Evolutionary conservation across 495 filamentous ascomycete species (phyloP).

Genomic region (Paragyromitra xinjiangensis): DNA sequence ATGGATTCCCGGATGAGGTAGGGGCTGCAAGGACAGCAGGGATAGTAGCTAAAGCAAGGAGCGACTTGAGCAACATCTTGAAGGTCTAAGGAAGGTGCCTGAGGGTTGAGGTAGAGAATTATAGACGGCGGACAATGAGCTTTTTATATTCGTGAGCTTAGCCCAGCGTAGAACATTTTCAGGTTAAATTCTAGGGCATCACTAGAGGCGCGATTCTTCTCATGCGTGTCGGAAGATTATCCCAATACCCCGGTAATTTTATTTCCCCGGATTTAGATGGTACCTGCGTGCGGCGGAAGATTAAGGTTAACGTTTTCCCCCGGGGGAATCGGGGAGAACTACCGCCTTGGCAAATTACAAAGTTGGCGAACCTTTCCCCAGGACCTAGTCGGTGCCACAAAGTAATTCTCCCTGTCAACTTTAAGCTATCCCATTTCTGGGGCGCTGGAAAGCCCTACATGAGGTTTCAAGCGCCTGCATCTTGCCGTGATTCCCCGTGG

Average conservation of each 20-base stretch:
- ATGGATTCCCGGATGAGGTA: constrained; percentile 61
- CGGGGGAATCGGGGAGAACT: constrained; percentile 18
- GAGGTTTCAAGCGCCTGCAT: background rate
- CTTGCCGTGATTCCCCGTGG: background rate
- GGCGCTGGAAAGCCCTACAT: too few species aligned
- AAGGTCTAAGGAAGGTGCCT: constrained; percentile 3
- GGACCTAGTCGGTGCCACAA: constrained; percentile 2
- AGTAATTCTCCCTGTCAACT: too few species aligned
- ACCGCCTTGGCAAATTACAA: constrained; percentile 28
- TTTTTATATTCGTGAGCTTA: constrained; percentile 26
- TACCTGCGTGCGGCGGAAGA: constrained; percentile 37
- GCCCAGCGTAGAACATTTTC: background rate
- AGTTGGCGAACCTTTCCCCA: background rate
- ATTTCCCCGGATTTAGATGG: constrained; percentile 42
- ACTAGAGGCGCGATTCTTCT: too few species aligned
- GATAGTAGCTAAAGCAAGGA: constrained; percentile 35
- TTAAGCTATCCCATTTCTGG: background rate
- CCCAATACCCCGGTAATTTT: background rate
- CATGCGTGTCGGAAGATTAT: constrained; percentile 1
- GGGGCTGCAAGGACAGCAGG: constrained; percentile 22
- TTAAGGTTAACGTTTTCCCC: constrained; percentile 21
- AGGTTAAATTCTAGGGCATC: constrained; percentile 8
- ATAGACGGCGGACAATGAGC: background rate
- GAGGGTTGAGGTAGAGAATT: background rate
- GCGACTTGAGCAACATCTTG: constrained; percentile 39